These are phyloP conservation scores for Calonectria montana DNA, from an alignment of 2,329 filamentous ascomycete species.

Conservation along the genomic window DNA sequence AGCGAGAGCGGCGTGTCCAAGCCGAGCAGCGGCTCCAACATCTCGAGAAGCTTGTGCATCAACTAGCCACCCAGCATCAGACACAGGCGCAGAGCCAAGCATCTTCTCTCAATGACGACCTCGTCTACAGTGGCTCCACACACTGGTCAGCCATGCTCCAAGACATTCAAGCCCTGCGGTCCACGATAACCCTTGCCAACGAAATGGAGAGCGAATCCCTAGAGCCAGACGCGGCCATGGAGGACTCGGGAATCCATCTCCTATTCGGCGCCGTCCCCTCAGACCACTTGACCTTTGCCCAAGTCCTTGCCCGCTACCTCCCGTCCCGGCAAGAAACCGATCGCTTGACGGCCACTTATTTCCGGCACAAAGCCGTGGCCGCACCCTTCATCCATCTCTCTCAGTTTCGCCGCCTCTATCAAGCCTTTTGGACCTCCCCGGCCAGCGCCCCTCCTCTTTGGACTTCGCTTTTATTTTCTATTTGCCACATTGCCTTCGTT, in stretches of 20 bases:
- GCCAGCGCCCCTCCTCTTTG: background rate
- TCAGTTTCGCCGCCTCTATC: constrained; percentile 4
- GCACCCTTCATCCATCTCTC: background rate
- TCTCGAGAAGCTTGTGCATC: constrained; percentile 6
- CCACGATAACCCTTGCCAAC: background rate
- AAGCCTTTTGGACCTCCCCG: background rate
- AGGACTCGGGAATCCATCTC: background rate
- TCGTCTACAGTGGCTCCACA: constrained; percentile 1
- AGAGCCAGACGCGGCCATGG: background rate
- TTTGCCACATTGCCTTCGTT: background rate
- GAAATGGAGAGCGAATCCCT: background rate
- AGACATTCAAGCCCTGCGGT: constrained; percentile 3
- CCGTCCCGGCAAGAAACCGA: constrained; percentile 1
- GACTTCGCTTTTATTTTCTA: background rate
- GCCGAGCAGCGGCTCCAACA: constrained; percentile 1
- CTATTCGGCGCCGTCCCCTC: background rate
- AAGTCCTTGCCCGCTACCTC: background rate
- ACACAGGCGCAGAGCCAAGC: background rate
- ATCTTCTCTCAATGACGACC: background rate
- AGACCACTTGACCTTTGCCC: background rate
- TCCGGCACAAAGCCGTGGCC: constrained; percentile 1
- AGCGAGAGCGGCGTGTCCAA: background rate
- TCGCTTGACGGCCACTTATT: background rate
- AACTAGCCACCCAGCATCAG: background rate
- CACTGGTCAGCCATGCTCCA: constrained; percentile 12